Evolutionary conservation across 371 early-diverging fungal species (phyloP).

Genomic region (Mortierella sp.): DNA sequence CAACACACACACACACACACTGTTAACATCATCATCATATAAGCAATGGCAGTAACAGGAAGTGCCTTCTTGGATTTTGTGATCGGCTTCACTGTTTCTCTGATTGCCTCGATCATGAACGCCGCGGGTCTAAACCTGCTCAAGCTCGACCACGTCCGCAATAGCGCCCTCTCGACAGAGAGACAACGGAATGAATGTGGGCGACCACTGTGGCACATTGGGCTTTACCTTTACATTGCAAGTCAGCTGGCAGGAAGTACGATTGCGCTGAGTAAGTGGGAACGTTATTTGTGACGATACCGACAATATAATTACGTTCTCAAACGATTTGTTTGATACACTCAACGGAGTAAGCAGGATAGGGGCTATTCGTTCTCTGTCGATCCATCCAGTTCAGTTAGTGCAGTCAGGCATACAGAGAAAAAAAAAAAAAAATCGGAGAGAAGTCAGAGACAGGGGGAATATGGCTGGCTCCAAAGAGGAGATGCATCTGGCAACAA

Average conservation of each 20-base stretch:
- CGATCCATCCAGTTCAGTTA: too few species aligned
- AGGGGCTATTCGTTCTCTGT: too few species aligned
- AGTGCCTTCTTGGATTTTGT: slow-evolving; percentile 60
- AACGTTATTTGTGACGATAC: too few species aligned
- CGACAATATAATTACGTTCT: too few species aligned
- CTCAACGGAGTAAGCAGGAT: too few species aligned
- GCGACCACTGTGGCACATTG: slow-evolving; percentile 76
- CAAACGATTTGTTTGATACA: too few species aligned
- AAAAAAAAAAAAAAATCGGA: too few species aligned
- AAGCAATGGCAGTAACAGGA: slow-evolving; percentile 36
- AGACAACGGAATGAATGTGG: slow-evolving; percentile 72
- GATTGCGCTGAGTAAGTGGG: slow-evolving; percentile 70
- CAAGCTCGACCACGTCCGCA: slow-evolving; percentile 76
- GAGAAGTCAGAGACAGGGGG: too few species aligned
- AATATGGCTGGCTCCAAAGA: not conserved
- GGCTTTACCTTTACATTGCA: slow-evolving; percentile 71
- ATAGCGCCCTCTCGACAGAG: slow-evolving; percentile 56
- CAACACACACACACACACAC: too few species aligned
- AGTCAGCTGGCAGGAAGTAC: slow-evolving; percentile 76
- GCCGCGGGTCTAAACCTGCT: slow-evolving; percentile 78
- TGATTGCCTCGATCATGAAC: slow-evolving; percentile 73
- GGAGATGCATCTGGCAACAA: not conserved
- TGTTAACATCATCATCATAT: too few species aligned
- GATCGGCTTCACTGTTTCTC: slow-evolving; percentile 73
- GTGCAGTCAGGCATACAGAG: too few species aligned